Percentiles rank a stretch among this genome's conserved stretches.
phyloP scores from a whole-genome alignment of 352 stramenopile species.

The Phytophthora pistaciae region DNA sequence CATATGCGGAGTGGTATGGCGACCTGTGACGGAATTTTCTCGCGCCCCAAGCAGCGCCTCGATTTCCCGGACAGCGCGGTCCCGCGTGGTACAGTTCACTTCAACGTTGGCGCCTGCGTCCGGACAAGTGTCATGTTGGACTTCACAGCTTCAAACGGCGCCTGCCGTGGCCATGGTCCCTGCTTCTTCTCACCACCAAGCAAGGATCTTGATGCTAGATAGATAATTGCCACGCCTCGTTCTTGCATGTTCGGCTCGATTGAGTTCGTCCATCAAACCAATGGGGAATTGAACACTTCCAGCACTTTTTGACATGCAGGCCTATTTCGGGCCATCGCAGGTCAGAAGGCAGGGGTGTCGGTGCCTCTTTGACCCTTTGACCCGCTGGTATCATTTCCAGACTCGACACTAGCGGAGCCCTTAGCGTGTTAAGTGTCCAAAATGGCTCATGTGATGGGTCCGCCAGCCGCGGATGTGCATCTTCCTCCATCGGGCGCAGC shows the following conservation, averaged over 20 bases:
- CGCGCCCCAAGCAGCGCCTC: slow-evolving; percentile 9
- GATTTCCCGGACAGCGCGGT: slow-evolving; percentile 16
- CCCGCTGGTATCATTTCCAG: slow-evolving; percentile 21
- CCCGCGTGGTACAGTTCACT: slow-evolving; percentile 6
- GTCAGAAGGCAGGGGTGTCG: slow-evolving; percentile 17
- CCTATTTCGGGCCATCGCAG: slow-evolving; percentile 32
- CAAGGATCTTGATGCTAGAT: too few relatives aligned
- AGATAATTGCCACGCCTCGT: too few relatives aligned
- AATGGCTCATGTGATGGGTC: slow-evolving; percentile 20
- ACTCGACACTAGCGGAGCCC: not conserved
- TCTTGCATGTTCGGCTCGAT: not conserved
- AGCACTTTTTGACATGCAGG: not conserved
- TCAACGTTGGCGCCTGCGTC: slow-evolving; percentile 1
- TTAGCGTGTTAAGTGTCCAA: too few relatives aligned
- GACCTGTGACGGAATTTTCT: slow-evolving; percentile 3
- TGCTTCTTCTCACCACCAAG: not conserved
- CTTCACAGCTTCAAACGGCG: slow-evolving; percentile 15
- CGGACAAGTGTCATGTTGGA: slow-evolving; percentile 19
- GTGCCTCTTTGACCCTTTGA: slow-evolving; percentile 4
- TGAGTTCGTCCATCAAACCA: slow-evolving; percentile 16
- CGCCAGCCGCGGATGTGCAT: slow-evolving; percentile 3
- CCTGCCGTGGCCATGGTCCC: not conserved
- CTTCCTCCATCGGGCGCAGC: slow-evolving; percentile 3
- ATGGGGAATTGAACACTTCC: slow-evolving; percentile 11
- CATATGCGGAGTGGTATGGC: slow-evolving; percentile 8